Percentiles rank a stretch among this genome's conserved stretches.
Evolutionary conservation across 257 asterid species (phyloP).

Genomic region (Thymus mandschuricus): DNA sequence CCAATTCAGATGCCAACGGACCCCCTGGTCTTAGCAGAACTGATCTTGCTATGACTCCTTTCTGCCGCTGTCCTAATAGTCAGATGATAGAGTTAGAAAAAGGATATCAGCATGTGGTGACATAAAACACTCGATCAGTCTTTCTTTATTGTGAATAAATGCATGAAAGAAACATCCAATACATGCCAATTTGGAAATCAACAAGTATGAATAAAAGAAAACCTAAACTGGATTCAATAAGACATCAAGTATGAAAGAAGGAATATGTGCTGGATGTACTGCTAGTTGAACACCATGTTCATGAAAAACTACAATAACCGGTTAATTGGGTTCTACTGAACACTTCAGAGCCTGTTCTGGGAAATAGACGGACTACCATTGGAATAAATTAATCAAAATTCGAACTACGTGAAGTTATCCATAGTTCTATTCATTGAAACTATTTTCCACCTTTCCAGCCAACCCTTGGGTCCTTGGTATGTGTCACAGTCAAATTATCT

Average conservation of each 20-base stretch:
- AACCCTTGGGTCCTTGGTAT: neutral
- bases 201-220: neutral
- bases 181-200: slow-evolving; percentile 11
- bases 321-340: neutral
- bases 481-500: neutral
- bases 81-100: slow-evolving; percentile 47
- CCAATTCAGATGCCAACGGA: slow-evolving; percentile 84
- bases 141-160: neutral
- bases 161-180: neutral
- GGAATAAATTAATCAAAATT: neutral
- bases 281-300: neutral
- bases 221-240: neutral
- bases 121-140: slow-evolving; percentile 7
- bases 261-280: neutral
- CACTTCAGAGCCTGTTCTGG: neutral
- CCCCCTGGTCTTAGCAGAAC: slow-evolving; percentile 91
- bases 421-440: neutral
- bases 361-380: neutral
- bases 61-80: slow-evolving; percentile 96
- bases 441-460: neutral
- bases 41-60: slow-evolving; percentile 91
- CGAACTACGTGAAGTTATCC: neutral
- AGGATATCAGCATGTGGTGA: slow-evolving; percentile 15
- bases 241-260: neutral
- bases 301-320: neutral